These are phyloP conservation scores for Papiliotrema fonsecae DNA, from an alignment of 1,284 basidiomycete species.

Conservation along the genomic window DNA sequence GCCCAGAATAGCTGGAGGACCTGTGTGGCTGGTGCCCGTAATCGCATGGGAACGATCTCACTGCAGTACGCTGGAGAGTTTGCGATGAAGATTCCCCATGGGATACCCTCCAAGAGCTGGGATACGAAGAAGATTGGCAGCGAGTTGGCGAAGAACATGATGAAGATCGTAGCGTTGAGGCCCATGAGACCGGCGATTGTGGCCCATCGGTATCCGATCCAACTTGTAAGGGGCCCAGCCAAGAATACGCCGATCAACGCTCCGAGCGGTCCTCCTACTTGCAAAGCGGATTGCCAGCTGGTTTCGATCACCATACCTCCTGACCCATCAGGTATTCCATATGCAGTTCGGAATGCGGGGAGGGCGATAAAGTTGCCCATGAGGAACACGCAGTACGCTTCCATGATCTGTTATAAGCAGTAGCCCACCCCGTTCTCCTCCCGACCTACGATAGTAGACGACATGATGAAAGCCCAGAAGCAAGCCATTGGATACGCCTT, in stretches of 20 bases:
- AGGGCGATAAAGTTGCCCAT: slow-evolving; percentile 35
- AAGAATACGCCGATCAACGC: slow-evolving; percentile 40
- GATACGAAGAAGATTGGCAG: slow-evolving; percentile 28
- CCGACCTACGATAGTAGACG: slow-evolving; percentile 22
- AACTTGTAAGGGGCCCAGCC: slow-evolving; percentile 32
- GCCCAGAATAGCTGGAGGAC: slow-evolving; percentile 39
- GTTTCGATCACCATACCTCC: slow-evolving; percentile 19
- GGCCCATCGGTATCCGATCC: slow-evolving; percentile 33
- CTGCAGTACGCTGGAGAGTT: slow-evolving; percentile 26
- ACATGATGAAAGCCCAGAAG: slow-evolving; percentile 30
- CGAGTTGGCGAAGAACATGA: slow-evolving; percentile 31
- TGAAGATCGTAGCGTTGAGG: slow-evolving; percentile 24
- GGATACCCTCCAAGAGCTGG: slow-evolving; percentile 14
- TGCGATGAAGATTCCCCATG: slow-evolving; percentile 22
- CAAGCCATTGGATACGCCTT: slow-evolving; percentile 28
- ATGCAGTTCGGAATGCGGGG: slow-evolving; percentile 9
- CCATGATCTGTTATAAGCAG: slow-evolving; percentile 24
- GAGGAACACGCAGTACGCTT: slow-evolving; percentile 33
- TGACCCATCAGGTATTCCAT: slow-evolving; percentile 15
- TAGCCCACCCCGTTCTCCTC: not conserved
- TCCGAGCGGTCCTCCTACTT: slow-evolving; percentile 27
- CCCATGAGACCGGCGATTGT: slow-evolving; percentile 22
- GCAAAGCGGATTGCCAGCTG: slow-evolving; percentile 33
- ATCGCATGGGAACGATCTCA: slow-evolving; percentile 31
- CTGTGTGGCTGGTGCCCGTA: slow-evolving; percentile 28